Conservation (phyloP, 1,284 basidiomycete species). For the Lentinula novae-zelandiae region DNA sequence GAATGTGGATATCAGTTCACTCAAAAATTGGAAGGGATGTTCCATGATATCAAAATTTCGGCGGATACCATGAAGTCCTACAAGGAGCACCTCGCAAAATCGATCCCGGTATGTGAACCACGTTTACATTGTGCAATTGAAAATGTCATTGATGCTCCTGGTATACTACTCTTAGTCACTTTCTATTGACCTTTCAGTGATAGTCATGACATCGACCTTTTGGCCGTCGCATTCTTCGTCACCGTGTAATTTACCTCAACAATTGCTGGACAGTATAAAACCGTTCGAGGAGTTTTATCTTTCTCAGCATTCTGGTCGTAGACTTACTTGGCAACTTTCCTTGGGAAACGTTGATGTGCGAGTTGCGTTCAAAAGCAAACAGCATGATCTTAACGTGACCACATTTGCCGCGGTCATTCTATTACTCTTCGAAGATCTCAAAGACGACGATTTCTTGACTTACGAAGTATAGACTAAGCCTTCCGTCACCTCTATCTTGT, state of each 20-base stretch:
- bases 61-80: constrained; percentile 82
- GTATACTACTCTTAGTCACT: constrained; percentile 37
- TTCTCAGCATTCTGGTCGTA: constrained; percentile 83
- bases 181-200: constrained; percentile 80
- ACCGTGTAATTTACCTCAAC: constrained; percentile 65
- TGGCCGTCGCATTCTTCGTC: constrained; percentile 77
- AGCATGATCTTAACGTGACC: constrained; percentile 91
- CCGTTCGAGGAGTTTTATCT: constrained; percentile 92
- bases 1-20: constrained; percentile 98
- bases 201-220: constrained; percentile 89
- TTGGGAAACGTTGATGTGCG: constrained; percentile 90
- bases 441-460: constrained; percentile 65
- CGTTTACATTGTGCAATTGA: not conserved
- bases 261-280: constrained; percentile 62
- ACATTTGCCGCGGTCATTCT: constrained; percentile 90
- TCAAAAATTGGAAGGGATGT: constrained; percentile 98
- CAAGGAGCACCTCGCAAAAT: constrained; percentile 48
- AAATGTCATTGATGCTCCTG: constrained; percentile 10
- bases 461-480: constrained; percentile 54
- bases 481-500: constrained; percentile 7
- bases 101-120: constrained; percentile 43
- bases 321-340: constrained; percentile 93
- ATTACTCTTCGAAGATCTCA: constrained; percentile 79
- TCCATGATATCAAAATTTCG: constrained; percentile 95
- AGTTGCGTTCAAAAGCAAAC: constrained; percentile 75